Base-by-base conservation (phyloP, 139 green algal species). In the Yamagishiella unicocca region DNA sequence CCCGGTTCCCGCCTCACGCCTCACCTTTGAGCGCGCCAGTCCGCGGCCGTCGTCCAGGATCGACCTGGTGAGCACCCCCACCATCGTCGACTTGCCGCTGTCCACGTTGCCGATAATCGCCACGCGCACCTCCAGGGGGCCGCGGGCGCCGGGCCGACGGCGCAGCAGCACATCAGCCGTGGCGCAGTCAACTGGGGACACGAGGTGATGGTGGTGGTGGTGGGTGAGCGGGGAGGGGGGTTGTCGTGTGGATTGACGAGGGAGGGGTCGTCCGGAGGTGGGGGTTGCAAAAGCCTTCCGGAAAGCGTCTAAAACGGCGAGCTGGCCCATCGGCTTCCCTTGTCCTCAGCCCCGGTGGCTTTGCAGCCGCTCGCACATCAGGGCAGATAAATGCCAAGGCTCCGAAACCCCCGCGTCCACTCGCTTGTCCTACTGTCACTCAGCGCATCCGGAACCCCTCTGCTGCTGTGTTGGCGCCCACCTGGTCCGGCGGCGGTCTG, bases 31-130 rank as follows among this genome's bases (percentile, higher is more conserved):
- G 12, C 96, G 91, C 1, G 96, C 96, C 43, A 93, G 85, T 9
- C 96, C 96, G 12, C 96, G 84, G 22, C 96, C 96, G 87, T 99
- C 95, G 76, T 99, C 96, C 89, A 99, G 93, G 58, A 97, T 93
- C 74, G 87, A 91, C 22, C 95, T 89, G 0, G 96, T 98, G 70
- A 98, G 91, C 73, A 99, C 96, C 2, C 96, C 96, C 62, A 98
- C 94, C 91, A 99, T 94, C 29, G 96, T 99, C n/a, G 67, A 93
- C 90, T 99, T 99, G 67, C 96, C 96, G 70, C 87, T 95, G 91
- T 99, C 96, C 74, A 99, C 96, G 85, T 99, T 99, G 78, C 96
- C 96, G 33, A 99, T 96, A 33, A 98, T 90, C 8, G 95, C 96
- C 43, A 98, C 96, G 2, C 87, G 33, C 61, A 97, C 87, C 90